Percentiles rank a stretch among this genome's conserved stretches.
phyloP scores from a whole-genome alignment of 441 rosid genomes.

The Syzygium syzygioides region DNA sequence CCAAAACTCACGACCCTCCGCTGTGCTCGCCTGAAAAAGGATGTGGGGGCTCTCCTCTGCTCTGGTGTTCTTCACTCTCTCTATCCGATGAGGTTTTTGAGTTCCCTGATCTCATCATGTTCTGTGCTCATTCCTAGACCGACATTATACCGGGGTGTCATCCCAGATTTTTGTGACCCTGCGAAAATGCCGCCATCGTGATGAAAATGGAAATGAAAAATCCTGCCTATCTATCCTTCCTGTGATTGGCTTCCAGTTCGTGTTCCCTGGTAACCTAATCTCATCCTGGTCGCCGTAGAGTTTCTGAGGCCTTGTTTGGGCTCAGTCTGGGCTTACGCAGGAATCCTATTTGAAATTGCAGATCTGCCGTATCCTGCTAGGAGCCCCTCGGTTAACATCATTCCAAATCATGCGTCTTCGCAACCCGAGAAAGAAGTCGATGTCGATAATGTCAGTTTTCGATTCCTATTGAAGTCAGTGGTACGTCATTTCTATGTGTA shows the following conservation, averaged over 20 bases:
- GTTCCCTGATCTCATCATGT: neutral
- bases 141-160: neutral
- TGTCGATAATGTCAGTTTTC: neutral
- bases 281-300: neutral
- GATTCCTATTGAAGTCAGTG: neutral
- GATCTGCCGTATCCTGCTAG: neutral
- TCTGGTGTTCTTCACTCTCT: neutral
- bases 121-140: neutral
- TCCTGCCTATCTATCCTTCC: neutral
- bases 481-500: neutral
- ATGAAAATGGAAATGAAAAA: neutral
- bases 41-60: neutral
- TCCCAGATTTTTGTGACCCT: neutral
- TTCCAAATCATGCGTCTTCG: neutral
- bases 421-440: neutral
- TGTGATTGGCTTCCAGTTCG: neutral
- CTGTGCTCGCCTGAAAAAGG: neutral
- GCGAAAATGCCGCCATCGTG: neutral
- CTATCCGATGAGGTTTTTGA: neutral
- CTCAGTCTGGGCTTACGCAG: neutral
- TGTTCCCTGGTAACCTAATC: neutral
- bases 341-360: neutral
- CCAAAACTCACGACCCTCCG: neutral
- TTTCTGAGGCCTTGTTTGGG: neutral
- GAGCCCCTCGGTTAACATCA: neutral